Conservation (phyloP, 1,284 basidiomycete species). For the Rhodotorula sp. region DNA sequence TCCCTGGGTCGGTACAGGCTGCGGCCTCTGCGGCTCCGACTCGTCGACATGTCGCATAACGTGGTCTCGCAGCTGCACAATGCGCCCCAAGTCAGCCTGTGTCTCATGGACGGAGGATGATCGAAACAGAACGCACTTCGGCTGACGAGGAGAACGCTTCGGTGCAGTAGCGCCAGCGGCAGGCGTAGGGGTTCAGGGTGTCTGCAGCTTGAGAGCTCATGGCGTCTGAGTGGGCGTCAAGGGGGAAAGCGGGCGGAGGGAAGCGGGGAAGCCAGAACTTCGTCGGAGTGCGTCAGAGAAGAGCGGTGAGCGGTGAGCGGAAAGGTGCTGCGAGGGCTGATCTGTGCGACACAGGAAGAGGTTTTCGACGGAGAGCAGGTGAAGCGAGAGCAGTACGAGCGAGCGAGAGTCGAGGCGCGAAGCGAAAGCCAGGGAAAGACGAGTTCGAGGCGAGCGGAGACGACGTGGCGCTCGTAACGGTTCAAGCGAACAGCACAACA, state of each 20-base stretch:
- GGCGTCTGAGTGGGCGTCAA: not conserved
- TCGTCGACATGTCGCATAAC: constrained; percentile 5
- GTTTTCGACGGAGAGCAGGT: too few relatives aligned
- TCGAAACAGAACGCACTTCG: not conserved
- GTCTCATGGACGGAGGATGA: not conserved
- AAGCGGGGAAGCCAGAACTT: too few relatives aligned
- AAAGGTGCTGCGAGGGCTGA: too few relatives aligned
- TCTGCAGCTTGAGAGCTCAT: not conserved
- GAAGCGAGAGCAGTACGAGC: too few relatives aligned
- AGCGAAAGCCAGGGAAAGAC: too few relatives aligned
- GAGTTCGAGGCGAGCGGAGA: too few relatives aligned
- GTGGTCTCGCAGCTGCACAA: not conserved
- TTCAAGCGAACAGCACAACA: too few relatives aligned
- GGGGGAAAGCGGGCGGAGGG: not conserved
- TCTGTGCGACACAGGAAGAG: too few relatives aligned
- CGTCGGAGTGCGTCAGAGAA: too few relatives aligned
- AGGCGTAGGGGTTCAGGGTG: not conserved
- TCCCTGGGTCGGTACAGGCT: not conserved
- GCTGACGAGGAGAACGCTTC: not conserved
- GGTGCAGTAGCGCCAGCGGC: constrained; percentile 10
- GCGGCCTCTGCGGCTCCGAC: not conserved
- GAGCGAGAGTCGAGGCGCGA: too few relatives aligned
- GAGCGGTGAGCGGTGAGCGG: too few relatives aligned
- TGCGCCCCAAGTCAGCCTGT: not conserved
- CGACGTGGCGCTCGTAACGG: too few relatives aligned